phyloP scores from a whole-genome alignment of 2,329 filamentous ascomycete genomes.

The Ophiostoma perfectum region DNA sequence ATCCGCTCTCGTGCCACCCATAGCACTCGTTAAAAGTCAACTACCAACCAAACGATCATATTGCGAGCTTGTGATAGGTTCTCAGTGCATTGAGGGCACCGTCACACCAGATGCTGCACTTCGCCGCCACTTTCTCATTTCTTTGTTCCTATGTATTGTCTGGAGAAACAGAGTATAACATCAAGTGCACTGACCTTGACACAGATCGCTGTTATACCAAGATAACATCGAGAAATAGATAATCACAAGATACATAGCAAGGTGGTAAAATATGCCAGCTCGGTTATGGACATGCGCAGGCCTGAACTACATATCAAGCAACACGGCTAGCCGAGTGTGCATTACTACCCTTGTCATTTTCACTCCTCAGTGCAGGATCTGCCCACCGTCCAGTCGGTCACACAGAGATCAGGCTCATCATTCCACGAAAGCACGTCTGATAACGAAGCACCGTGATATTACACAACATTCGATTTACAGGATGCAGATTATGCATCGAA shows the following conservation, averaged over 20 bases:
- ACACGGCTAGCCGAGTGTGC: slow-evolving; percentile 20
- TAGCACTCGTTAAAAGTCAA: background rate
- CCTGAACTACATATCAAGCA: background rate
- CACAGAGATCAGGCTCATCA: slow-evolving; percentile 20
- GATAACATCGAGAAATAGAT: background rate
- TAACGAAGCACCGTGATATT: slow-evolving; percentile 6
- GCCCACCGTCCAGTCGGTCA: background rate
- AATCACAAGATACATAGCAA: no score
- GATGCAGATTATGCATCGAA: background rate
- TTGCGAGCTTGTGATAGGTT: background rate
- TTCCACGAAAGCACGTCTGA: slow-evolving; percentile 10
- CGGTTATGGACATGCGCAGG: no score
- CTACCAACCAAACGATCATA: background rate
- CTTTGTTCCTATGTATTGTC: background rate
- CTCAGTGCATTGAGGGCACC: background rate
- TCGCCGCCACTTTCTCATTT: slow-evolving; percentile 17
- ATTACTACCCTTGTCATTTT: slow-evolving; percentile 15
- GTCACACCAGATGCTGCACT: slow-evolving; percentile 22
- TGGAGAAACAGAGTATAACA: background rate
- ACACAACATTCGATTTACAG: slow-evolving; percentile 6
- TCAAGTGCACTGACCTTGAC: background rate
- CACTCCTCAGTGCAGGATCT: slow-evolving; percentile 19
- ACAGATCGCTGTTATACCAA: background rate
- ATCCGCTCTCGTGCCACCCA: background rate
- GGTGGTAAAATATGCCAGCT: no score